A percentile compares a stretch with the other conserved stretches of the same genome.
Conservation (phyloP, 305 asterid species). For the Solanum hybrid region DNA sequence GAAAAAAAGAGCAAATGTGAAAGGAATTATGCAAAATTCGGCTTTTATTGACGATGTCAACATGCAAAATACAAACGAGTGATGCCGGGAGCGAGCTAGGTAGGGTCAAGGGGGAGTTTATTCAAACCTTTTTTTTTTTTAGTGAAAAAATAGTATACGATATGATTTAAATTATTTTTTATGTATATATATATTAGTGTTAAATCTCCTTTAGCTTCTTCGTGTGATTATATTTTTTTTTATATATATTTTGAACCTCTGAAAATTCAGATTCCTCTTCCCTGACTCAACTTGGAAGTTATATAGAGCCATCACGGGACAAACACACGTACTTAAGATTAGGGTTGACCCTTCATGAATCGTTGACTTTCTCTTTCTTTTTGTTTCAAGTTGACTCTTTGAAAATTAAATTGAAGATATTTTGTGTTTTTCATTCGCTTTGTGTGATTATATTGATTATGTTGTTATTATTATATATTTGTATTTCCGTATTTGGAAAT, state of each 20-base stretch:
- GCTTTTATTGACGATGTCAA: neutral
- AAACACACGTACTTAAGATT: neutral
- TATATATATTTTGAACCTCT: too few relatives aligned
- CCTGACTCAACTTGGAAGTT: neutral
- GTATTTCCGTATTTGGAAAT: accelerated
- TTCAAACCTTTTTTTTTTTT: too few relatives aligned
- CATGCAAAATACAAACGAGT: neutral
- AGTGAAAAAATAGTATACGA: too few relatives aligned
- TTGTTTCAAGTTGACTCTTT: neutral
- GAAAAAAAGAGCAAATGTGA: neutral
- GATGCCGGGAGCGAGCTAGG: neutral
- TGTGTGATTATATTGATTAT: neutral
- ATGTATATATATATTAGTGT: too few relatives aligned
- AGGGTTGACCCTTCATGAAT: neutral
- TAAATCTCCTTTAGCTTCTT: too few relatives aligned
- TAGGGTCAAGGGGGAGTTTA: neutral
- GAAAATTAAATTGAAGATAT: neutral
- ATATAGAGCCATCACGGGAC: neutral
- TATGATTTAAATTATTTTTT: too few relatives aligned
- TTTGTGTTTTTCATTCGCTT: accelerated
- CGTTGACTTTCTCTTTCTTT: neutral
- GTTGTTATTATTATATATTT: neutral
- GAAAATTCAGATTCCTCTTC: neutral
- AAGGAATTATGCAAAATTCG: neutral
- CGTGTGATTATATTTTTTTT: neutral